Base-by-base conservation (phyloP, 2,329 filamentous ascomycete species). In the Trichoderma sp. region DNA sequence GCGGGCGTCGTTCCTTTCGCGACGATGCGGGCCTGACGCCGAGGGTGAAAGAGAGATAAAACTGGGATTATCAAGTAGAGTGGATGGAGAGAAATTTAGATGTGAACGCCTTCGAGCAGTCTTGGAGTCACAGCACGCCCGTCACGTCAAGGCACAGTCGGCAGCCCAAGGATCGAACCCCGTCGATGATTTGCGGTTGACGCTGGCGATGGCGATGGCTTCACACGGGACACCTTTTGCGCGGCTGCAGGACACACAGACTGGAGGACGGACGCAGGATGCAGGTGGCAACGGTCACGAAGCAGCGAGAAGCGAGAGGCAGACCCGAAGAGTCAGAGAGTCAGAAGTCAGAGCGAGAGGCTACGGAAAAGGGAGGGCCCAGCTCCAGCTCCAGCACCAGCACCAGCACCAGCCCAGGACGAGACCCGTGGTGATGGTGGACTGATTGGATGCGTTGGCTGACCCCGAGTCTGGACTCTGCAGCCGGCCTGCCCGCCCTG, bases 361-460 rank as follows among this genome's bases (percentile, higher is more conserved):
- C 47, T 41, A 58, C 57, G 54, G 41, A 57, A 44, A 30, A 52
- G 57, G 44, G 55, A 61, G 65, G 48, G 44, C 58, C 56, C 56
- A 59, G 43, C 54, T 10, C 45, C 50, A 45, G 26, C 57, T 30
- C 56, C 56, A 48, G 56, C 54, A 4, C 57, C 48, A 45, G 57
- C 45, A 45, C 50, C 60, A 34, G 44, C 48, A 43, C 41, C 48
- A 24, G 26, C 57, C 48, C 24, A 21, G 61, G 63, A 28, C 57
- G 45, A 52, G 47, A 62, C 56, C 55, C 50, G 64, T 59, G 54
- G 66, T 65, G 63, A 69, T 69, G 68, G 69, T 67, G 63, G 57
- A 68, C 57, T 69, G 65, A 52, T 30, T 52, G 50, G 34, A 67
- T 70, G 68, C 65, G 65, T 64, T 66, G 65, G 65, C 65, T 56